Base-by-base conservation (phyloP, 2,329 filamentous ascomycete genomes). In the Fusarium piperis region DNA sequence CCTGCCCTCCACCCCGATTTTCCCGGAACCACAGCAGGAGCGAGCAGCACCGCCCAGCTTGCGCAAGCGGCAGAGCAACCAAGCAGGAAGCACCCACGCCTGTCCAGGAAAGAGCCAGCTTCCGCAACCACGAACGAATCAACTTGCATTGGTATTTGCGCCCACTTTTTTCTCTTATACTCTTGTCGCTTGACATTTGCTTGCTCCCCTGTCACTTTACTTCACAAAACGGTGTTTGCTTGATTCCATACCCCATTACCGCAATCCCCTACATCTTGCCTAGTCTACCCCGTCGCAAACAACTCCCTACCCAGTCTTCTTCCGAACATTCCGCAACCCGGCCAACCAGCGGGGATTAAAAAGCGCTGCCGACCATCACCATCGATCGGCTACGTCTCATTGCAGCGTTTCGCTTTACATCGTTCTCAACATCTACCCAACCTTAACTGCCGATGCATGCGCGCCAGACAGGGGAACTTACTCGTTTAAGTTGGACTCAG, bases 1-100 rank as follows among this genome's bases (percentile, higher is more conserved):
- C 81, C 79, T 82, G 81, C 82, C 81, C 81, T 82, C 82, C 82
- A 81, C 81, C 79, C 79, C 78, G 74, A 78, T 81, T 82, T 79
- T 78, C 75, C 79, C 62, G 68, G 73, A 68, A 75, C 69, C 73
- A 72, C 74, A 72, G 67, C 67, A 62, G 58, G 59, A 72, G 59
- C 62, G 15, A 68, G 65, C 65, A 53, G 33, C 63, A 68, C 35
- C 52, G 13, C 18, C 44, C 53, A 72, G 55, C 32, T 35, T 30
- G 53, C 70, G 70, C 62, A 68, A 73, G 71, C 61, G 64, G 70
- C 65, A 72, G 70, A 76, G 56, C 72, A 68, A 71, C 70, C 71
- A 67, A 72, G 68, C 65, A 74, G 65, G 36, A 65, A 67, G 58
- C 70, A 74, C 70, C 58, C 52, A 62, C 57, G 59, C 69, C 71